Percentiles rank a stretch among this genome's conserved stretches.
Evolutionary conservation across 2,329 filamentous ascomycete species (phyloP).

Genomic region (Sarocladium oryzae): DNA sequence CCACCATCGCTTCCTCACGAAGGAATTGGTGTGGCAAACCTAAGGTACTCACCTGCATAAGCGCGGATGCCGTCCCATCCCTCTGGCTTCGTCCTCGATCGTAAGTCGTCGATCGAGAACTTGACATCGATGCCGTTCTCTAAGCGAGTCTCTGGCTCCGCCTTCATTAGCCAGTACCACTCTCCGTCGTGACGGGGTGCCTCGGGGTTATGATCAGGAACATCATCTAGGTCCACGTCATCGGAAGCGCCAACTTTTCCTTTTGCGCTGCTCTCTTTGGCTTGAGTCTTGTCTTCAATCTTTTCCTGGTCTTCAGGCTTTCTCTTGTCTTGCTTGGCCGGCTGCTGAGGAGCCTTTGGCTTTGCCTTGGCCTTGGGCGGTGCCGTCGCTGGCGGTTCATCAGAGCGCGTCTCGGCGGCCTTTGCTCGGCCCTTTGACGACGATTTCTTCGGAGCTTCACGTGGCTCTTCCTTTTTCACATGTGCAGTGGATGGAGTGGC

Average conservation of each 20-base stretch:
- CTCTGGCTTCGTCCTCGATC: slow-evolving; percentile 66
- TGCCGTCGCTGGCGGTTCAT: neutral
- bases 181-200: slow-evolving; percentile 32
- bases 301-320: neutral
- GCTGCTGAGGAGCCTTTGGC: slow-evolving; percentile 9
- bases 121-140: slow-evolving; percentile 84
- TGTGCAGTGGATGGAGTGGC: neutral
- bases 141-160: slow-evolving; percentile 78
- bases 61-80: slow-evolving; percentile 71
- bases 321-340: slow-evolving; percentile 4
- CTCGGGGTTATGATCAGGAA: slow-evolving; percentile 32
- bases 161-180: slow-evolving; percentile 76
- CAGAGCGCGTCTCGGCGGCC: neutral
- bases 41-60: slow-evolving; percentile 34
- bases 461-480: neutral
- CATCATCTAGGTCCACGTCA: slow-evolving; percentile 24
- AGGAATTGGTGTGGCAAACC: too few species aligned
- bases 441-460: neutral
- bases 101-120: slow-evolving; percentile 90
- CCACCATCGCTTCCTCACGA: neutral
- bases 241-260: slow-evolving; percentile 17
- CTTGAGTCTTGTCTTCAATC: neutral
- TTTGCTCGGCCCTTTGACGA: neutral
- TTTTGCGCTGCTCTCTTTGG: neutral
- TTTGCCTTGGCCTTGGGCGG: slow-evolving; percentile 5